phyloP scores from a whole-genome alignment of 2,329 filamentous ascomycete species.

The Aspergillus sp. region DNA sequence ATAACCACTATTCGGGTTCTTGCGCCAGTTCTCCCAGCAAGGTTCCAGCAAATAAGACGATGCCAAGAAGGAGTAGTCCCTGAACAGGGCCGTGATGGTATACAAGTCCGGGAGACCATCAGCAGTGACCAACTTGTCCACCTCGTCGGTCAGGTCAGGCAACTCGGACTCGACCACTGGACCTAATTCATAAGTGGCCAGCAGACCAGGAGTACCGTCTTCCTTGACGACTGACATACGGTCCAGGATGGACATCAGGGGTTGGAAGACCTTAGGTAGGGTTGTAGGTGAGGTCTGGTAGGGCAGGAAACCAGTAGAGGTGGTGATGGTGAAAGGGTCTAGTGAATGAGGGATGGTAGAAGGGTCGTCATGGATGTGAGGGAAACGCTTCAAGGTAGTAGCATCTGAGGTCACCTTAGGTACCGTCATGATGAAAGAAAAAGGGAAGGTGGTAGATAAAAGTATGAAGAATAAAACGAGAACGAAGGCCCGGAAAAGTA shows the following conservation, averaged over 20 bases:
- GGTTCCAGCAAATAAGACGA: slow-evolving; percentile 88
- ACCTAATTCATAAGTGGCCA: slow-evolving; percentile 68
- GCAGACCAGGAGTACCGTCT: slow-evolving; percentile 67
- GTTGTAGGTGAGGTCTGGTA: slow-evolving; percentile 34
- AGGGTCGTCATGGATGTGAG: slow-evolving; percentile 40
- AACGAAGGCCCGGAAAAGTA: slow-evolving; percentile 6
- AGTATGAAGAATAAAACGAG: slow-evolving; percentile 2
- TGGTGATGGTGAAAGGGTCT: slow-evolving; percentile 45
- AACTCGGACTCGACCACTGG: slow-evolving; percentile 66
- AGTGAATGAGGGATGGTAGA: slow-evolving; percentile 33
- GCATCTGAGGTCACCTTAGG: slow-evolving; percentile 23
- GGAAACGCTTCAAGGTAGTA: slow-evolving; percentile 35
- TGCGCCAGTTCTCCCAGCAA: slow-evolving; percentile 67
- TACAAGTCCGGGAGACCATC: slow-evolving; percentile 61
- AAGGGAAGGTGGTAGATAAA: neutral
- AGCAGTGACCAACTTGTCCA: slow-evolving; percentile 57
- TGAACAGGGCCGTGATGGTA: slow-evolving; percentile 76
- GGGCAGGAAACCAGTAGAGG: slow-evolving; percentile 40
- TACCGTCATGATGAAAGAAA: slow-evolving; percentile 28
- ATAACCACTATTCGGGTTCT: slow-evolving; percentile 58
- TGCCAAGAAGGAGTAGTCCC: slow-evolving; percentile 86
- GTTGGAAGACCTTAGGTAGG: slow-evolving; percentile 67
- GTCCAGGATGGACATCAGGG: slow-evolving; percentile 63
- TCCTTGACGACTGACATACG: slow-evolving; percentile 72
- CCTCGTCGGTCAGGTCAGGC: slow-evolving; percentile 65